Evolutionary conservation across 805 yeast species (phyloP).

Genomic region (Wilhelminamyces savonicus): DNA sequence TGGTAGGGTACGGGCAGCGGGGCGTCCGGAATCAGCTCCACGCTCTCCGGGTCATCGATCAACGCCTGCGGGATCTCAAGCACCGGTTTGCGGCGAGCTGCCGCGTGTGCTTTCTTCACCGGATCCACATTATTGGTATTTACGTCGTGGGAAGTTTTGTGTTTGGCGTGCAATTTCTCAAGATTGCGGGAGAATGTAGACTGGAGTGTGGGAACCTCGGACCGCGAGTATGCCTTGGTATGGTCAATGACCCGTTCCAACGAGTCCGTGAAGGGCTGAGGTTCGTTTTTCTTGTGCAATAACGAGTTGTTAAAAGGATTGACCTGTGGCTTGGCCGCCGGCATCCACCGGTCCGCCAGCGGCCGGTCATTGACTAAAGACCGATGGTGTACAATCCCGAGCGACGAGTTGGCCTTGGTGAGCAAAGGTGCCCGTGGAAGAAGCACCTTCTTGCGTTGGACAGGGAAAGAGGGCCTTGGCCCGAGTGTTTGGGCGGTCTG

Average conservation of each 20-base stretch:
- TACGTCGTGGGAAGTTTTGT: constrained; percentile 6
- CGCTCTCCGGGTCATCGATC: constrained; percentile 29
- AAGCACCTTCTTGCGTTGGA: constrained; percentile 3
- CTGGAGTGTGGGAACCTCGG: constrained; percentile 3
- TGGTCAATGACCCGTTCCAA: constrained; percentile 1
- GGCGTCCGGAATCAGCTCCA: constrained; percentile 41
- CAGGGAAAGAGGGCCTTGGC: constrained; percentile 1
- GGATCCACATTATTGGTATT: constrained; percentile 21
- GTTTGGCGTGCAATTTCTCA: constrained; percentile 13
- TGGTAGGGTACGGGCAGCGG: constrained; percentile 37
- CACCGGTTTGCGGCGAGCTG: neutral
- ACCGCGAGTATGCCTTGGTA: too few species aligned
- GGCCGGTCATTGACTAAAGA: too few species aligned
- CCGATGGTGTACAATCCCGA: constrained; percentile 26
- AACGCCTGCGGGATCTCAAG: constrained; percentile 12
- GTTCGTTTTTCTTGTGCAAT: constrained; percentile 5
- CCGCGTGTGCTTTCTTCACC: constrained; percentile 18
- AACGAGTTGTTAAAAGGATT: neutral
- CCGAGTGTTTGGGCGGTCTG: constrained; percentile 13
- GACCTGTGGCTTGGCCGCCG: neutral
- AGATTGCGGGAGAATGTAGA: constrained; percentile 13
- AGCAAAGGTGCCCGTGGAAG: constrained; percentile 17
- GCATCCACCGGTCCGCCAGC: too few species aligned
- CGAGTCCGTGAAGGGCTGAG: constrained; percentile 6
- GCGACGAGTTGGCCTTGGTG: constrained; percentile 28